These are phyloP conservation scores for Colletotrichum gigasporum DNA, from an alignment of 2,329 filamentous ascomycete species.

Conservation along the genomic window DNA sequence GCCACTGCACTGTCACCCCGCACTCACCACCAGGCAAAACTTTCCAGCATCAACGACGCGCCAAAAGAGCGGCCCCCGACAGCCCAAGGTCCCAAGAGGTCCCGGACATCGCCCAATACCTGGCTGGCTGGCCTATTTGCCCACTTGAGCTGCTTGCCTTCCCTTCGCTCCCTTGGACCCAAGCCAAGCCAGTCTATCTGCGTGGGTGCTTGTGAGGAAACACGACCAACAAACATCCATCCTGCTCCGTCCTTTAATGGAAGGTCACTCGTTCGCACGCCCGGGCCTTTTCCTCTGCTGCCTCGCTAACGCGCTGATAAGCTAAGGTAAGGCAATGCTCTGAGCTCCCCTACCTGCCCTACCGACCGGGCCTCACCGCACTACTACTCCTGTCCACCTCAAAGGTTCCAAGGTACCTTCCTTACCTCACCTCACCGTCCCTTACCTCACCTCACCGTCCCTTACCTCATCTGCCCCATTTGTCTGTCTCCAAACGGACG, in stretches of 20 bases:
- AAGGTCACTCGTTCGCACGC: not conserved
- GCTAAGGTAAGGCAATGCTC: constrained; percentile 15
- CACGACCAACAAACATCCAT: not conserved
- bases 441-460: not conserved
- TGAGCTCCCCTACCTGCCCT: not conserved
- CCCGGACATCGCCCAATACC: no score
- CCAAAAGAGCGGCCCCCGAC: constrained; percentile 1
- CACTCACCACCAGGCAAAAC: constrained; percentile 13
- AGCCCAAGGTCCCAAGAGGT: not conserved
- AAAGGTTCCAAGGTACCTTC: not conserved
- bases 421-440: not conserved
- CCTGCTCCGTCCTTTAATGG: not conserved
- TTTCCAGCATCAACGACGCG: constrained; percentile 11
- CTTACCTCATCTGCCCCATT: constrained; percentile 27
- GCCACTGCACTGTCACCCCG: constrained; percentile 16
- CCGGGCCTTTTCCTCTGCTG: not conserved
- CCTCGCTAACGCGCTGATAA: constrained; percentile 2
- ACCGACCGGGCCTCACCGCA: not conserved
- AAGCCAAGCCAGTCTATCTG: no score
- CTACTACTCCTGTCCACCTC: not conserved
- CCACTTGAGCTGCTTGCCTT: not conserved
- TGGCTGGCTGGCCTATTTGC: not conserved
- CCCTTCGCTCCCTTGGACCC: no score
- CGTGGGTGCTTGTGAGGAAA: no score
- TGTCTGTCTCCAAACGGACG: constrained; percentile 18